Evolutionary conservation across 345 rosid species (phyloP), one percentile per base, ranked within the genome.

Genomic region (Eucalyptus cloeziana): DNA sequence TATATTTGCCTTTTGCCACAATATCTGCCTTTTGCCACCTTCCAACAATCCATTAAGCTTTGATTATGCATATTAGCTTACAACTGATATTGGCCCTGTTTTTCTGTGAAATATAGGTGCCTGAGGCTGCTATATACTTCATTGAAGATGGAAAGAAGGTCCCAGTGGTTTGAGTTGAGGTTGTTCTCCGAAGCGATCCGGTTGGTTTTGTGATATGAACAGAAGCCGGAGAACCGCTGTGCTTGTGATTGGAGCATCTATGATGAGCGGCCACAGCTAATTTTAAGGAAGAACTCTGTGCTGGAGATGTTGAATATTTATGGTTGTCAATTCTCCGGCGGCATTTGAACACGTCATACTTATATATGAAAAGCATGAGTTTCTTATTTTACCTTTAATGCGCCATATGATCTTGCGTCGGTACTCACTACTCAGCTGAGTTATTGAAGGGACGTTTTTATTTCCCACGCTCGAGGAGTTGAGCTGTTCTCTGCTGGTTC

Each of bases 61-160:
- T 47, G 49, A 80, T 30, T 25, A 25, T 13, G 43, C 64, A 85
- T 49, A 60, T 58, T 52, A 17, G 14, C 71, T 85, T 14, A 52
- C 37, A n/a, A 43, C 45, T 10, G 56, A 88, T 51, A 19, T 44
- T 45, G 47, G 12, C 33, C 87, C 27, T 43, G 21, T 87, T 89
- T 45, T 37, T 87, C 15, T 81, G 76, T 80, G 86, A 81, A 67
- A 79, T 92, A 3, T 90, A 97, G 99, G 99, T 97, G 51, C 96
- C 97, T 4, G 97, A 97, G 90, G 89, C 94, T 89, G 96, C 98
- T 58, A 96, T 97, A 88, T 96, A 94, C 93, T 95, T 96, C 91
- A 95, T 97, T 9, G 99, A 97, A 93, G 99, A 97, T 89, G 99
- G 99, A 56, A 96, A 94, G 93, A 96, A 96, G 93, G 96, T 97